A percentile compares a stretch with the other conserved stretches of the same genome.
Conservation (phyloP, 345 rosid species). For the Salix udensis region DNA sequence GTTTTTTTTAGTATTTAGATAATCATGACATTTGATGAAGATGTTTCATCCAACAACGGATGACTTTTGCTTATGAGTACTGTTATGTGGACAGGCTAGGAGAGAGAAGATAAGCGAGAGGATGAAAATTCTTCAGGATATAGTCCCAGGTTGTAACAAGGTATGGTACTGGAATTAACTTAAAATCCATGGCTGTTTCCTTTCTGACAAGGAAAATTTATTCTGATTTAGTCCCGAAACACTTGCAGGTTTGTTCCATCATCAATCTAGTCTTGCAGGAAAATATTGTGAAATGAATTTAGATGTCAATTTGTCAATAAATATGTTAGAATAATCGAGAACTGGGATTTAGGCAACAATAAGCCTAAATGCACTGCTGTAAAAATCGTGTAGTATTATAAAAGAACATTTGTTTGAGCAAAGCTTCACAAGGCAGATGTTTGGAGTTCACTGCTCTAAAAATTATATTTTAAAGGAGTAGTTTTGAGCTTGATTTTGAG, state of each 20-base stretch:
- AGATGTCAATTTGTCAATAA: too few species aligned
- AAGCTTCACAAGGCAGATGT: background rate
- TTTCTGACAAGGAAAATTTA: too few species aligned
- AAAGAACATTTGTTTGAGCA: background rate
- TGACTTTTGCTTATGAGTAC: constrained; percentile 23
- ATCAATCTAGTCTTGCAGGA: background rate
- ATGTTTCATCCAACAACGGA: background rate
- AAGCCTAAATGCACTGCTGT: background rate
- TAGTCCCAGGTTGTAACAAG: constrained; percentile 92
- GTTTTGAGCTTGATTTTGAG: background rate
- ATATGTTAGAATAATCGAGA: background rate
- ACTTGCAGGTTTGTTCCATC: background rate
- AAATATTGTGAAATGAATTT: background rate
- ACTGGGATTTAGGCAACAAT: background rate
- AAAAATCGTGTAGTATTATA: background rate
- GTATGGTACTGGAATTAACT: constrained; percentile 31
- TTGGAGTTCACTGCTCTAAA: background rate
- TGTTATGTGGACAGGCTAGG: constrained; percentile 52
- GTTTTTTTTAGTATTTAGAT: background rate
- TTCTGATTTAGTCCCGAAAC: background rate
- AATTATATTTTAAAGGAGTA: background rate
- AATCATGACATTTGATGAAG: background rate
- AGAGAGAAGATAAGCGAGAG: constrained; percentile 92
- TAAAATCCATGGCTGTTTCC: background rate
- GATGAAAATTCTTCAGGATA: constrained; percentile 89